Evolutionary conservation across 2,329 filamentous ascomycete species (phyloP).

Genomic region (Fusarium subtropicale): DNA sequence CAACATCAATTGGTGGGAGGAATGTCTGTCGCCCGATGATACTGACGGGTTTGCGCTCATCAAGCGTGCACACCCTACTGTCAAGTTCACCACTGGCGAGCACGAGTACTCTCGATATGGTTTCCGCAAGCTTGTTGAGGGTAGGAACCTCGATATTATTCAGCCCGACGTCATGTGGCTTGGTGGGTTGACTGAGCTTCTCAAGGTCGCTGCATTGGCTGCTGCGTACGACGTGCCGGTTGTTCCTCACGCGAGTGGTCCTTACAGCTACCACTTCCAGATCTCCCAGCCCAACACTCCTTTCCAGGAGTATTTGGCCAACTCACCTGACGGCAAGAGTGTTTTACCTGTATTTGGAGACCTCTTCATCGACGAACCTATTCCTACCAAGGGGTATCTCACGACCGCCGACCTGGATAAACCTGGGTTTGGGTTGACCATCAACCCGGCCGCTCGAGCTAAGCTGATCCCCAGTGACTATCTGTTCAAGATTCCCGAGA

Average conservation of each 20-base stretch:
- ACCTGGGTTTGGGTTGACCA: conserved; percentile 88
- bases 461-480: conserved; percentile 81
- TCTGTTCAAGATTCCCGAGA: conserved; percentile 75
- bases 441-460: conserved; percentile 78
- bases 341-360: conserved; percentile 94
- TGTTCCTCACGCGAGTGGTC: conserved; percentile 92
- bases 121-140: conserved; percentile 93
- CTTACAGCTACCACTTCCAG: conserved; percentile 97
- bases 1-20: conserved; percentile 97
- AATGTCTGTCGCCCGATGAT: conserved; percentile 91
- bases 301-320: conserved; percentile 96
- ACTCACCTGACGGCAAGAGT: conserved; percentile 89
- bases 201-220: conserved; percentile 89
- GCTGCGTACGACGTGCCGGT: conserved; percentile 94
- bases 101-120: conserved; percentile 96
- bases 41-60: conserved; percentile 90
- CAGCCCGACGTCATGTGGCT: conserved; percentile 99
- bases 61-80: conserved; percentile 87
- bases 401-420: conserved; percentile 84
- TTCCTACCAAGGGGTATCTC: conserved; percentile 84
- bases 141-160: conserved; percentile 91
- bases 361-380: conserved; percentile 89
- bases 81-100: conserved; percentile 96
- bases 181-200: conserved; percentile 89
- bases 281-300: conserved; percentile 92